Base-by-base conservation (phyloP, 306 rosid genomes). In the Pyrus betulifolia region DNA sequence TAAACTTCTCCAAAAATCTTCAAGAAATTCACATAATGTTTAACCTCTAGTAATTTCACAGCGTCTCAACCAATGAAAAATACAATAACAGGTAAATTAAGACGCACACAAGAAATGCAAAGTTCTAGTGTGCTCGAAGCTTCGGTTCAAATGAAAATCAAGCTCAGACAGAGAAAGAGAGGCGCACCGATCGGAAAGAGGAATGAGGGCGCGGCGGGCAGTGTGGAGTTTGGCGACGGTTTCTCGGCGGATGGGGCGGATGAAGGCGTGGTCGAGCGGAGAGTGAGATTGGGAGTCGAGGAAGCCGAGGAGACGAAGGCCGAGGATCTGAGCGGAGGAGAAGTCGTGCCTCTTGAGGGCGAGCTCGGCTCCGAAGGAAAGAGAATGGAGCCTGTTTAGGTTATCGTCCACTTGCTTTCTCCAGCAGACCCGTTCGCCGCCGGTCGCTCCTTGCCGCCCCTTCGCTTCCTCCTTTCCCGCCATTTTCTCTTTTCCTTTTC, bases 271-370 rank as follows among this genome's bases (percentile, higher is more conserved):
- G 58, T 92, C 97, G 42, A 74, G 76, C 10, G 86, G 84, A 33
- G 93, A 85, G 46, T 74, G 78, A 30, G 85, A 77, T 2, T 75
- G 90, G 0, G 97, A 88, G 59, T 92, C 90, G 55, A 95, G 91
- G 84, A 95, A 95, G 68, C 96, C 97, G 28, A 95, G 70, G 61
- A 95, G 99, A 55, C 96, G 91, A 69, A 92, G 97, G 10, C 90
- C 82, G 51, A 95, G 83, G 21, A 90, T 57, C 57, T 87, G 88
- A 46, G 97, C 89, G 1, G 92, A 70, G 8, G 91, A 78, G 84
- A 81, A 91, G 55, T 95, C 96, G 23, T 74, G 33, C 25, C 71
- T 88, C 9, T 88, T 62, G 65, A 88, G 76, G 58, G 98, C 93
- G 58, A 62, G 84, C 17, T 95, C 92, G 42, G 84, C 80, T 6